Evolutionary conservation across 2,329 filamentous ascomycete species (phyloP).

Genomic region (Trichoderma arundinaceum): DNA sequence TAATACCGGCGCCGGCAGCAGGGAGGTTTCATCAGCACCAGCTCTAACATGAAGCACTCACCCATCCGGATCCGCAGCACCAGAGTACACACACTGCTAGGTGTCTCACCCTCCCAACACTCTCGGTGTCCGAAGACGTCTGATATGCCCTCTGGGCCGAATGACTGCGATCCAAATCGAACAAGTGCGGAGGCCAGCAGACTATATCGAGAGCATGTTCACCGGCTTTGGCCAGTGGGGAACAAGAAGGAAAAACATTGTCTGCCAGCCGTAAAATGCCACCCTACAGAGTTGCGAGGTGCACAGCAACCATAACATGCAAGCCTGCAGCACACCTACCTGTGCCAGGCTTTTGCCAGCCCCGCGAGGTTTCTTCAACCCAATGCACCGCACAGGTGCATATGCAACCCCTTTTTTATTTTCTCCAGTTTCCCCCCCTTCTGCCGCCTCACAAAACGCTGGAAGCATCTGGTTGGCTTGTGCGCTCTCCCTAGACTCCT

Average conservation of each 20-base stretch:
- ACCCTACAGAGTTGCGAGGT: neutral
- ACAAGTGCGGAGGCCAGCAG: neutral
- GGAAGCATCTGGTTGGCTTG: conserved; percentile 23
- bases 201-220: neutral
- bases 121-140: neutral
- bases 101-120: neutral
- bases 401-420: conserved; percentile 18
- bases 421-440: neutral
- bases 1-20: neutral
- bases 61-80: neutral
- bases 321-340: conserved; percentile 15
- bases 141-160: neutral
- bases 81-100: neutral
- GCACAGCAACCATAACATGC: conserved; percentile 12
- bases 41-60: conserved; percentile 8
- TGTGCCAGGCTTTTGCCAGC: neutral
- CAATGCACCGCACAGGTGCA: conserved; percentile 25
- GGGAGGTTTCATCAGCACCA: neutral
- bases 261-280: neutral
- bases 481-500: neutral
- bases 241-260: neutral
- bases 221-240: conserved; percentile 2
- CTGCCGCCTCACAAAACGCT: neutral
- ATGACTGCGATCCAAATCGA: neutral
- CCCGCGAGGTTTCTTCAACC: conserved; percentile 12